Conservation (phyloP, 352 stramenopile genomes). For the Phytopythium delawarense region DNA sequence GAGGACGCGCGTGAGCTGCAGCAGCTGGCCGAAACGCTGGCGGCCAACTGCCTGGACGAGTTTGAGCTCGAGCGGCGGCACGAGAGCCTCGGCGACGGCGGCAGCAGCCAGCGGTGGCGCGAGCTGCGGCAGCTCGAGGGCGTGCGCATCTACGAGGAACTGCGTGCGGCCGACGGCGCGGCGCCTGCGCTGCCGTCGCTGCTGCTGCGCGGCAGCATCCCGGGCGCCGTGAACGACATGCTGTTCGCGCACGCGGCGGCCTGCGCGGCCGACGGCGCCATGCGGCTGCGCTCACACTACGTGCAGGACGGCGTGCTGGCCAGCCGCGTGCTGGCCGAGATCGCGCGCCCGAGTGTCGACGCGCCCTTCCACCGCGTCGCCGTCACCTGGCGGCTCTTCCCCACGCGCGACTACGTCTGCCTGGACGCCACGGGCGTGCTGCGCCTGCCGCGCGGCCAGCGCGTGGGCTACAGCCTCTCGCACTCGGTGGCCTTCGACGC, state of each 20-base stretch:
- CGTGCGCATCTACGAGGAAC: constrained; percentile 25
- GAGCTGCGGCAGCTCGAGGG: constrained; percentile 23
- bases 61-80: constrained; percentile 9
- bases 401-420: constrained; percentile 37
- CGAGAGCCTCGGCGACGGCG: neutral
- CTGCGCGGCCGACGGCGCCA: constrained; percentile 20
- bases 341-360: constrained; percentile 12
- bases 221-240: constrained; percentile 32
- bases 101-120: constrained; percentile 13
- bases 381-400: constrained; percentile 38
- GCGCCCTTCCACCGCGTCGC: constrained; percentile 41
- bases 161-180: neutral
- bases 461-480: constrained; percentile 33
- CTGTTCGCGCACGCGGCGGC: constrained; percentile 35
- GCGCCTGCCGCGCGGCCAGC: constrained; percentile 27
- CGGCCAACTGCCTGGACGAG: constrained; percentile 19
- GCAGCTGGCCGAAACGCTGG: constrained; percentile 15
- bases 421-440: constrained; percentile 30
- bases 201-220: constrained; percentile 18
- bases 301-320: constrained; percentile 26
- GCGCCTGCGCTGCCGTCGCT: constrained; percentile 14
- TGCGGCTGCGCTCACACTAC: constrained; percentile 26
- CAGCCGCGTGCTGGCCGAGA: constrained; percentile 19
- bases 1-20: constrained; percentile 13
- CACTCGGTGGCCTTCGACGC: constrained; percentile 42